Evolutionary conservation across 179 eudicot species (phyloP), one percentile per base, ranked within the genome.

Genomic region (Beta lomatogona): DNA sequence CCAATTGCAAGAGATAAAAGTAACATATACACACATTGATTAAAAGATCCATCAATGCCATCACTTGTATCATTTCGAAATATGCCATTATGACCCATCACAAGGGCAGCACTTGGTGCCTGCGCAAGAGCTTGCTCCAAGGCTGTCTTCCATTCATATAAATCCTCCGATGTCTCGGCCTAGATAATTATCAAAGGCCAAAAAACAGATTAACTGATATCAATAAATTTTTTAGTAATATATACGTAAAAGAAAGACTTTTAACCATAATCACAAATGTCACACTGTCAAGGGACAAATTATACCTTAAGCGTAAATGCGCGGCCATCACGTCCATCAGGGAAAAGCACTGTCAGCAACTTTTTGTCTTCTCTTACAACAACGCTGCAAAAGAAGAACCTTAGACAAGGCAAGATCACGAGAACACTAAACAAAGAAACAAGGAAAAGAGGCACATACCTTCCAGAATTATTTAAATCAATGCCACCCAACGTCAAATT

Each of bases 91-190:
- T 95, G 95, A 84, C 98, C 98, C 97, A 97, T 97, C 84, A 92
- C 98, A 88, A 95, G 97, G 81, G 98, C 97, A 82, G 98, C 98
- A 91, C 93, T 95, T 28, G 99, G 99, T 61, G 99, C 98, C 85
- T 97, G 99, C 57, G 95, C 97, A 84, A 97, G 97, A 88, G 99
- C 98, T 83, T 87, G 89, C 84, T 95, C 99, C 70, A 97, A 88
- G 70, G 99, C 98, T 75, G 94, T 88, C 91, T 95, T 97, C 99
- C 99, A 97, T 85, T 97, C 98, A 80, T 89, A 93, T 84, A 97
- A 86, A 76, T 97, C 99, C 80, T 95, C 98, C 52, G 90, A 88
- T 61, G 99, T 92, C 91, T 97, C 99, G 5, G 99, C 97, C 99
- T 97, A 86, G 83, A 63, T 70, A 59, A 72, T 61, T 48, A 73